Evolutionary conservation across 73 alveolate species (phyloP).

Genomic region (Strombidium stylifer): DNA sequence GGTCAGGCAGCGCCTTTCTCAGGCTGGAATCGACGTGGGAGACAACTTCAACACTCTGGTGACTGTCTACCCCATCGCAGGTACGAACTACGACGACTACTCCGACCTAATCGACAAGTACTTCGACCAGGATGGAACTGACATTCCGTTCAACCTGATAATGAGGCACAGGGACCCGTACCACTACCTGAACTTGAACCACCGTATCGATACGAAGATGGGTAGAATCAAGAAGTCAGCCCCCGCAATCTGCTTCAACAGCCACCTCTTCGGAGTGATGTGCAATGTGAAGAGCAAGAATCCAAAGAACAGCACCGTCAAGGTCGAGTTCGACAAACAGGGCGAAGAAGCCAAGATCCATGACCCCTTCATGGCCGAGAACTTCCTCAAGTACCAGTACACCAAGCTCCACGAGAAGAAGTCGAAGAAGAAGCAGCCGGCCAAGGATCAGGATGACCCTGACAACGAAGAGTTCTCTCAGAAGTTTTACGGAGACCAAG

Average conservation of each 20-base stretch:
- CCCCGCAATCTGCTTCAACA: slow-evolving; percentile 16
- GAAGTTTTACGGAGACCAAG: slow-evolving; percentile 1
- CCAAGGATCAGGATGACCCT: too few relatives aligned
- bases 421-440: too few relatives aligned
- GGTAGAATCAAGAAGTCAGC: neutral
- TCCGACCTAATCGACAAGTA: neutral
- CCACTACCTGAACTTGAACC: slow-evolving; percentile 14
- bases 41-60: slow-evolving; percentile 8
- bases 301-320: neutral
- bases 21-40: too few relatives aligned
- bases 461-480: too few relatives aligned
- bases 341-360: slow-evolving; percentile 31
- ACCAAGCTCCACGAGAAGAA: neutral
- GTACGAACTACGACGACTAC: neutral
- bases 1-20: too few relatives aligned
- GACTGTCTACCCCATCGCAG: neutral
- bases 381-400: neutral
- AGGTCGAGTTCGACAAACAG: slow-evolving; percentile 11
- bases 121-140: neutral
- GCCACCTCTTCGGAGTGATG: slow-evolving; percentile 23
- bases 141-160: slow-evolving; percentile 1
- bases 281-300: slow-evolving; percentile 5
- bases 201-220: neutral
- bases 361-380: slow-evolving; percentile 52
- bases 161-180: slow-evolving; percentile 21